A percentile compares a stretch with the other conserved stretches of the same genome.
Conservation (phyloP, 768 basidiomycete species). For the Naganishia friedmannii region DNA sequence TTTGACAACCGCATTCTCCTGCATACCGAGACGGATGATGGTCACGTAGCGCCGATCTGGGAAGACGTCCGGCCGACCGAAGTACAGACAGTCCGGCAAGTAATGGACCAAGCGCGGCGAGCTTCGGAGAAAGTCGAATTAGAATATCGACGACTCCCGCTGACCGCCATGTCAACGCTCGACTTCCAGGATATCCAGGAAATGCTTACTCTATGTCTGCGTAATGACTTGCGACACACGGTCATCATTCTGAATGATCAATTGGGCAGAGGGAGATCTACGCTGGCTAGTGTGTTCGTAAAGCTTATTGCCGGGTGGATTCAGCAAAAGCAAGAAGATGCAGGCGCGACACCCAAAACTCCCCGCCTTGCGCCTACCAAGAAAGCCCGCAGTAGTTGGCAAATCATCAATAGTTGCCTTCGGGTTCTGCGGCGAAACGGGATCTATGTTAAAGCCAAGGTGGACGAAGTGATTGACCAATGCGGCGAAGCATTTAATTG, state of each 20-base stretch:
- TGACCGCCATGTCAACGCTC: slow-evolving; percentile 74
- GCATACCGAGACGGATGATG: slow-evolving; percentile 82
- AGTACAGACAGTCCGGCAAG: slow-evolving; percentile 78
- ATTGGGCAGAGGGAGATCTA: slow-evolving; percentile 82
- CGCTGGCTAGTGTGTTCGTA: slow-evolving; percentile 81
- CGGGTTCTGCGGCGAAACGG: slow-evolving; percentile 78
- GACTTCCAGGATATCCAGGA: slow-evolving; percentile 52
- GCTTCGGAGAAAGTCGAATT: slow-evolving; percentile 60
- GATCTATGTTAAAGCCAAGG: slow-evolving; percentile 68
- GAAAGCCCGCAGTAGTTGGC: slow-evolving; percentile 38
- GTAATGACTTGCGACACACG: slow-evolving; percentile 63
- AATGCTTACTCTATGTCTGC: slow-evolving; percentile 71
- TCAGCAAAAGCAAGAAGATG: slow-evolving; percentile 24
- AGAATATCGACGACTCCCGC: slow-evolving; percentile 78
- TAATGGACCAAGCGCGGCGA: slow-evolving; percentile 61
- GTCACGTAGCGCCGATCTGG: slow-evolving; percentile 89
- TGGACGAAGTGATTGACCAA: slow-evolving; percentile 66
- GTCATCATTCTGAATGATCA: slow-evolving; percentile 90
- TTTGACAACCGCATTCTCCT: slow-evolving; percentile 86
- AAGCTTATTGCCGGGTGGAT: slow-evolving; percentile 83
- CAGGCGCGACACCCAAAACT: slow-evolving; percentile 26
- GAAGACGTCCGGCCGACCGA: slow-evolving; percentile 73
- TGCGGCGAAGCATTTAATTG: slow-evolving; percentile 80
- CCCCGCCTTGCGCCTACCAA: slow-evolving; percentile 23
- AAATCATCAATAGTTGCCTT: slow-evolving; percentile 74